A percentile compares a stretch with the other conserved stretches of the same genome.
Conservation (phyloP, 75 land plant species). For the Sequoia sempervirens region DNA sequence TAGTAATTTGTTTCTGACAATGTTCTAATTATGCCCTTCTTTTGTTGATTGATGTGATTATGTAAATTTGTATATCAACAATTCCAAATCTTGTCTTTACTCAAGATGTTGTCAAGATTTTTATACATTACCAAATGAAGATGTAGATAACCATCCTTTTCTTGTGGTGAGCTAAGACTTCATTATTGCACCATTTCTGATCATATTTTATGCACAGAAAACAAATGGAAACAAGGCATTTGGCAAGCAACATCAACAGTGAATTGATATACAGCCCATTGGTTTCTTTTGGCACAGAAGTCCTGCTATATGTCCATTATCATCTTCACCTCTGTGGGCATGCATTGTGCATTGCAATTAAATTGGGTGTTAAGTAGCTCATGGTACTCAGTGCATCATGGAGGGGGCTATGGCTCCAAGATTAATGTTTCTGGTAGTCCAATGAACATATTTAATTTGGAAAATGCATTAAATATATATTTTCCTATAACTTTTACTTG, state of each 20-base stretch:
- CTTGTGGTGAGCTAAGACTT: neutral
- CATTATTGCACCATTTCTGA: neutral
- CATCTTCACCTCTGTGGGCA: neutral
- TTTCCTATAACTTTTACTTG: no score
- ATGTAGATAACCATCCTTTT: neutral
- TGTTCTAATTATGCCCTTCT: neutral
- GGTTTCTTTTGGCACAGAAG: neutral
- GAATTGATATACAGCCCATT: neutral
- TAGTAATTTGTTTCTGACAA: neutral
- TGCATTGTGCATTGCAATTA: neutral
- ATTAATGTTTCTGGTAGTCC: neutral
- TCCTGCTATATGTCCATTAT: neutral
- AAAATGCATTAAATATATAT: neutral
- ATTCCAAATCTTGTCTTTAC: neutral
- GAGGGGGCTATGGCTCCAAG: neutral
- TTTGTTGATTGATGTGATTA: neutral
- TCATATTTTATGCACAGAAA: neutral
- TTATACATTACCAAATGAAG: neutral
- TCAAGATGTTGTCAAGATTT: neutral
- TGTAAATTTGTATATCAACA: neutral
- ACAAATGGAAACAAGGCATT: neutral
- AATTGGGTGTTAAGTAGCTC: neutral
- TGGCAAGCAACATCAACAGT: neutral
- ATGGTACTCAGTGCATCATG: neutral
- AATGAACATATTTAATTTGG: neutral